Evolutionary conservation across 768 basidiomycete genomes (phyloP), one percentile per base, ranked within the genome.

Genomic region (Agaricus subrufescens): DNA sequence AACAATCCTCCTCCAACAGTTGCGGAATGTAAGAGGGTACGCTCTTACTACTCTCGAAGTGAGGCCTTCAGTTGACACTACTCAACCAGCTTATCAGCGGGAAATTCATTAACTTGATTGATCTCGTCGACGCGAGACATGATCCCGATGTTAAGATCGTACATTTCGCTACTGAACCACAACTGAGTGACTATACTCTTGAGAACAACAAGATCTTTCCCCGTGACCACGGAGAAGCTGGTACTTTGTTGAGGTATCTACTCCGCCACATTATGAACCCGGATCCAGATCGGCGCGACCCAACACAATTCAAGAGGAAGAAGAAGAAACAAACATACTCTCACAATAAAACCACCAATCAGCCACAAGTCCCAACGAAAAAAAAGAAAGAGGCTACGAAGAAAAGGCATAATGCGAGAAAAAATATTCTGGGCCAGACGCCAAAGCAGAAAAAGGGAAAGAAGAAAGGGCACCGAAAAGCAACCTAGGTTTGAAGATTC

Each of bases 101-200:
- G 5, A 61, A 52, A 19, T 57, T 56, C 37, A 55, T 61, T 26
- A 61, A 61, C 23, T 45, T 61, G 1, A 55, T 61, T n/a, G 59
- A 60, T 31, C 52, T 60, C 11, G 51, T 57, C 1, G 40, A 54
- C 3, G 59, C 46, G 7, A 38, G 57, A 12, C 19, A 19, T 19
- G 42, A 46, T 14, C 39, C 34, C 3, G 23, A 10, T 2, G 23
- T 12, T 3, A 19, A 29, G 14, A 25, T 55, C 14, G 38, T 3
- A 27, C 25, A 39, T 1, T 58, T 58, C 43, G 23, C 9, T 4
- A 44, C 57, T 10, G 47, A 56, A 31, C 26, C 12, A 2, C 52
- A 46, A 14, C 30, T 61, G 57, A 47, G 57, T 27, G 39, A 47
- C 19, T 60, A 60, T 26, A 61, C 60, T 4, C 25, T 4, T 31